Percentiles rank a stretch among this genome's conserved stretches.
Conservation (phyloP, 164 flowering plant genomes). For the Hamamelis virginiana region DNA sequence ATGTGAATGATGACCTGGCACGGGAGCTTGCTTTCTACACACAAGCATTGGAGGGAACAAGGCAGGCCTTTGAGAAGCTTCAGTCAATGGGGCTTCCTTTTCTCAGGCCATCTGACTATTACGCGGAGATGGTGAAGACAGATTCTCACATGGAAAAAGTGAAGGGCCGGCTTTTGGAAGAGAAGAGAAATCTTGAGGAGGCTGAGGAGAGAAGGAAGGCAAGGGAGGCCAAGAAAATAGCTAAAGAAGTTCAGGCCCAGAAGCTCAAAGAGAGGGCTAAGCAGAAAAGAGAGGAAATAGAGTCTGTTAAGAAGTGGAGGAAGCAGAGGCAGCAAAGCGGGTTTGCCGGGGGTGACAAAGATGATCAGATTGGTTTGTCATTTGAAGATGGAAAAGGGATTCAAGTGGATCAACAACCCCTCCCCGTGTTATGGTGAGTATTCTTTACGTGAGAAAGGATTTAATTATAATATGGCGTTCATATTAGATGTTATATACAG, state of each 20-base stretch:
- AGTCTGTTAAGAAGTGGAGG: slow-evolving; percentile 93
- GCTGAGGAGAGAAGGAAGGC: slow-evolving; percentile 91
- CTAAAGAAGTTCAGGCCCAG: slow-evolving; percentile 82
- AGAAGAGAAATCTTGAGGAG: slow-evolving; percentile 78
- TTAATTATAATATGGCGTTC: too few relatives aligned
- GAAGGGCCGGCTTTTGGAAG: slow-evolving; percentile 68
- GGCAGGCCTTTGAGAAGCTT: slow-evolving; percentile 61
- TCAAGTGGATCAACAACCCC: too few relatives aligned
- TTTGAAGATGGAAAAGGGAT: slow-evolving; percentile 59
- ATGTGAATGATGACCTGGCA: slow-evolving; percentile 83
- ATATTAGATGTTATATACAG: too few relatives aligned
- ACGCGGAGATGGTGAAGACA: slow-evolving; percentile 92
- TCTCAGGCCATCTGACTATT: slow-evolving; percentile 85
- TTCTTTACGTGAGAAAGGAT: too few relatives aligned
- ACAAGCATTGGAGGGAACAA: slow-evolving; percentile 84
- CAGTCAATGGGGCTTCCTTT: slow-evolving; percentile 74
- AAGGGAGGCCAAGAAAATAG: slow-evolving; percentile 70
- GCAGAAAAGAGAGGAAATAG: slow-evolving; percentile 78
- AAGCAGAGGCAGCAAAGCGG: slow-evolving; percentile 87
- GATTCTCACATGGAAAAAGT: slow-evolving; percentile 87
- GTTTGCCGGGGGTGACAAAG: slow-evolving; percentile 48
- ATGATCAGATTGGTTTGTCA: slow-evolving; percentile 42
- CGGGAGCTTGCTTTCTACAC: slow-evolving; percentile 81
- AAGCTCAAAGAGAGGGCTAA: slow-evolving; percentile 79
- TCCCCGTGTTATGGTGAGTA: too few relatives aligned